Conservation (phyloP, 2,329 filamentous ascomycete genomes). For the Talaromyces pinophilus region DNA sequence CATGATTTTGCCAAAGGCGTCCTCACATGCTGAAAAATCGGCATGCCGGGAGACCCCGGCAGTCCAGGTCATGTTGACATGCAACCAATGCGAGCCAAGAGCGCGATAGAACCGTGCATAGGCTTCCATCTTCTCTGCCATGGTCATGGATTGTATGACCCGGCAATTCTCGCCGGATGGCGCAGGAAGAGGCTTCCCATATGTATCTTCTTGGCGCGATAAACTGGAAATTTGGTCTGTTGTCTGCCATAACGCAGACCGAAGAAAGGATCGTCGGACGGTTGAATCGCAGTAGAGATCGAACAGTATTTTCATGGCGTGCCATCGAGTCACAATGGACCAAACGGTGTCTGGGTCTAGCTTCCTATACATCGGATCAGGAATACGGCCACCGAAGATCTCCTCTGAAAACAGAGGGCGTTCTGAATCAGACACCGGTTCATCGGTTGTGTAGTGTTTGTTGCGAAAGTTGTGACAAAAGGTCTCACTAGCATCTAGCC, state of each 20-base stretch:
- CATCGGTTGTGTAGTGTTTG: not conserved
- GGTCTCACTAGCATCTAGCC: not conserved
- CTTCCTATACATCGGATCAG: not conserved
- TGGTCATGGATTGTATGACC: not conserved
- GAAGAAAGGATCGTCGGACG: conserved; percentile 7
- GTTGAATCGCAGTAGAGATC: conserved; percentile 16
- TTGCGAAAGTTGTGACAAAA: not conserved
- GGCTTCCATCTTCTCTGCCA: not conserved
- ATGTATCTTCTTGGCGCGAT: not conserved
- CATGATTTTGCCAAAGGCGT: not conserved
- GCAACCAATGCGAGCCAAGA: conserved; percentile 10
- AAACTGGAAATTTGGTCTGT: not conserved
- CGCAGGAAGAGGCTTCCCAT: not conserved
- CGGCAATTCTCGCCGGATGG: conserved; percentile 6
- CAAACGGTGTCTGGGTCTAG: conserved; percentile 1
- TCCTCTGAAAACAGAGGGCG: not conserved
- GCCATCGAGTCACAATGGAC: conserved; percentile 19
- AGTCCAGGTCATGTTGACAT: conserved; percentile 4
- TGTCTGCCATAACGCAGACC: not conserved
- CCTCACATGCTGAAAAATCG: not conserved
- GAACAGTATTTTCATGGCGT: conserved; percentile 18
- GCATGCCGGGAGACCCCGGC: not conserved
- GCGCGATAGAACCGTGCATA: conserved; percentile 18
- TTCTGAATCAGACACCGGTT: not conserved
- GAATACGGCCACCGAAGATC: not conserved